A percentile compares a stretch with the other conserved stretches of the same genome.
These are phyloP conservation scores for Citropsis articulata DNA, from an alignment of 345 rosid species.

Conservation along the genomic window DNA sequence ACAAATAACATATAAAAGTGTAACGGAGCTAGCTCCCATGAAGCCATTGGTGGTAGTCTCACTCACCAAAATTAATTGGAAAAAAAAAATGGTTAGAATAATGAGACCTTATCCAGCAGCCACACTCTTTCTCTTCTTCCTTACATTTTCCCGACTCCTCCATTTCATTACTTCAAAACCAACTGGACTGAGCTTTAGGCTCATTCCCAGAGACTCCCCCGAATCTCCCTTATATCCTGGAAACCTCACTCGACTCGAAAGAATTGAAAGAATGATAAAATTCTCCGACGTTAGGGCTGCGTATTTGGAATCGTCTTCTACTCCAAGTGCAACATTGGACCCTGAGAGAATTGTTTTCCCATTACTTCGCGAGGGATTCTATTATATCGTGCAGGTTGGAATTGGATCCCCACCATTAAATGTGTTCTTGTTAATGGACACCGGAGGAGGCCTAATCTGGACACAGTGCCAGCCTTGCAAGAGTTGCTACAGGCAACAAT, in stretches of 20 bases:
- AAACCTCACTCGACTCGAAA: background rate
- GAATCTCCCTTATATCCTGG: background rate
- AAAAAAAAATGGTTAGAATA: background rate
- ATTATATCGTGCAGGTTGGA: no score
- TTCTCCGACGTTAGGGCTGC: background rate
- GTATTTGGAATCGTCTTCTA: background rate
- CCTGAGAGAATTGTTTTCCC: no score
- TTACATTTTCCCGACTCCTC: background rate
- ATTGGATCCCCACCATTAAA: no score
- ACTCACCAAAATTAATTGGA: no score
- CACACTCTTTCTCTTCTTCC: background rate
- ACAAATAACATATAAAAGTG: no score
- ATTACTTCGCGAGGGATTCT: no score
- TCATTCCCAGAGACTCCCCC: background rate
- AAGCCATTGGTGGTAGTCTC: no score
- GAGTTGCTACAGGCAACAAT: conserved; percentile 7
- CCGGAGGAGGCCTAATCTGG: conserved; percentile 18
- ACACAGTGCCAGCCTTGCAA: conserved; percentile 27
- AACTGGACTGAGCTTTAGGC: background rate
- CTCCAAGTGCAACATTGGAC: no score
- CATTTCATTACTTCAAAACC: background rate
- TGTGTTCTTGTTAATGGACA: background rate
- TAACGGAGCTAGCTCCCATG: no score
- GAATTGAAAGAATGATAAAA: background rate
- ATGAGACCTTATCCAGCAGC: background rate